Evolutionary conservation across 495 filamentous ascomycete species (phyloP), one percentile per base, ranked within the genome.

Genomic region (Paragyromitra xinjiangensis): DNA sequence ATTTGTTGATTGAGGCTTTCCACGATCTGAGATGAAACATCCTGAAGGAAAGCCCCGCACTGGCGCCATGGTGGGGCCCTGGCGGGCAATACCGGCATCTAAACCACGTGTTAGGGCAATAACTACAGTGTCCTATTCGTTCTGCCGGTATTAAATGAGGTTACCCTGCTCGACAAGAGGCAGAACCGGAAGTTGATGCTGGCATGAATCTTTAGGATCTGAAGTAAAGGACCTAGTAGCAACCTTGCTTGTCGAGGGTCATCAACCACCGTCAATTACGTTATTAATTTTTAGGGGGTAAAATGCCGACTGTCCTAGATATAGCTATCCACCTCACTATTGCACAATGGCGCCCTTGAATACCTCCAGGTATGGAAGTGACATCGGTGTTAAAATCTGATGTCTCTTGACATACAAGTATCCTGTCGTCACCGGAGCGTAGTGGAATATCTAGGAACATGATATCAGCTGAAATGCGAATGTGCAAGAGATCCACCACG

Each of bases 91-190:
- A 3, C 29, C 29, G 29, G 29, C 29, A 34, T 3, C 29, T 34
- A 62, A 6, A 9, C 24, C 55, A 37, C 56, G 56, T 37, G 56
- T 26, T 16, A 34, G 29, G 29, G 29, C 29, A 59, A 59, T 59
- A 22, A 22, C 19, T 22, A 59, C 24, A 37, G 14, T 5, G 24
- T 16, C 29, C 16, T 24, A 34, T 34, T 34, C 29, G 29, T 58
- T 58, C 55, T 58, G 22, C 9, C 24, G 4, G 24, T 40, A 40
- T 26, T 8, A 45, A 39, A 44, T 64, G 2, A 12, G n/a, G 61
- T 73, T 73, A 73, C 70, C 70, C 70, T 64, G n/a, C 70, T 37
- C 61, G 42, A 44, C 42, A n/a, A 61, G 26, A n/a, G 24, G 19
- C 12, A 37, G 29, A 34, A 34, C 29, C 29, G 29, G 29, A 3